Evolutionary conservation across 176 grass and related monocot species (phyloP).

Genomic region (Oryza meridionalis): DNA sequence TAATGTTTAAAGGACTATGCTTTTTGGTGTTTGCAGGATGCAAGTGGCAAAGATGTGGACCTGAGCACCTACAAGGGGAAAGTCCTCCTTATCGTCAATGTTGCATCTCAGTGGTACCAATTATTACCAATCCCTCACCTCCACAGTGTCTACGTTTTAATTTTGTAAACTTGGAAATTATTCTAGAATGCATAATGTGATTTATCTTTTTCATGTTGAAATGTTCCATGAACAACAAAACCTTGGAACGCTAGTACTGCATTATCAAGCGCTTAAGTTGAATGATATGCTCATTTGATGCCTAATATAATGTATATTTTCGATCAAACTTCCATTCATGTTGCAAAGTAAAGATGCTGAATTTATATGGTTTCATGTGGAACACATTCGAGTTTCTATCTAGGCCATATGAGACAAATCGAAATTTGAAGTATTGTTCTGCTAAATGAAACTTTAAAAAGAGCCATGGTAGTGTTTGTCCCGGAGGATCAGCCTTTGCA

Average conservation of each 20-base stretch:
- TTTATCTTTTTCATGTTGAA: neutral
- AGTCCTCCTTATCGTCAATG: slow-evolving; percentile 87
- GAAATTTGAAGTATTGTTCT: neutral
- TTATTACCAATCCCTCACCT: neutral
- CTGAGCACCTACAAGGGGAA: slow-evolving; percentile 72
- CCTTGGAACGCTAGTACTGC: neutral
- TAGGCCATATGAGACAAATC: neutral
- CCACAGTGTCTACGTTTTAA: neutral
- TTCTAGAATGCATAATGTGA: neutral
- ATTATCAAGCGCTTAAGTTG: neutral
- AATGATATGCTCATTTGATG: neutral
- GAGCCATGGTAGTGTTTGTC: neutral
- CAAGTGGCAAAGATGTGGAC: slow-evolving; percentile 59
- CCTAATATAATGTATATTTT: neutral
- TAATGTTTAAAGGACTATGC: neutral
- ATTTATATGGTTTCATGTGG: slow-evolving; percentile 2
- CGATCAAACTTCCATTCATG: neutral
- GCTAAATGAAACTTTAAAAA: neutral
- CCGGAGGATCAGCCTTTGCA: neutral
- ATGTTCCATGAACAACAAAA: neutral
- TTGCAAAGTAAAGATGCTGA: slow-evolving; percentile 1
- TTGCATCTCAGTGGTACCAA: slow-evolving; percentile 78
- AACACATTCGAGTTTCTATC: neutral
- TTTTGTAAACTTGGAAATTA: neutral
- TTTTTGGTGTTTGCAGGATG: slow-evolving; percentile 50